These are phyloP conservation scores for Arthrobotrys entomopaga DNA, from an alignment of 2,329 filamentous ascomycete species.

Conservation along the genomic window DNA sequence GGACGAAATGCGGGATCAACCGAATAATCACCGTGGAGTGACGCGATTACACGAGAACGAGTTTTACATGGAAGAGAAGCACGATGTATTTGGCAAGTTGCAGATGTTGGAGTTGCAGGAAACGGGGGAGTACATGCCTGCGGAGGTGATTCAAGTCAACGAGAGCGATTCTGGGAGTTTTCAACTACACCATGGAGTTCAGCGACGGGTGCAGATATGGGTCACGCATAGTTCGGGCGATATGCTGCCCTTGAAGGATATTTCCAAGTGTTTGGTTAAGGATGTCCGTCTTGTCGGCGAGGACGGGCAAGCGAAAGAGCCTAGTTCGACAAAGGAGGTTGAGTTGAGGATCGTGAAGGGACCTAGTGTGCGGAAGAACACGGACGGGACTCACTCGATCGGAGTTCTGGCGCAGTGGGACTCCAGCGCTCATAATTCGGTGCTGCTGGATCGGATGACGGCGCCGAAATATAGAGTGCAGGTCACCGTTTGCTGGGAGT, in stretches of 20 bases:
- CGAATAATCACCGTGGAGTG: conserved; percentile 68
- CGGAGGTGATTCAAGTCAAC: conserved; percentile 88
- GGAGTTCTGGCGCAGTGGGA: conserved; percentile 95
- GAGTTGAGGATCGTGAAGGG: conserved; percentile 79
- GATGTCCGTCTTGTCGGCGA: conserved; percentile 84
- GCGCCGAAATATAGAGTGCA: conserved; percentile 93
- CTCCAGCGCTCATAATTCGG: conserved; percentile 87
- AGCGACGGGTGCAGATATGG: conserved; percentile 85
- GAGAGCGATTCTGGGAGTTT: conserved; percentile 89
- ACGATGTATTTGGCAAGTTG: conserved; percentile 87
- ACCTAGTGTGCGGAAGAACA: conserved; percentile 82
- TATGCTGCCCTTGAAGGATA: conserved; percentile 85
- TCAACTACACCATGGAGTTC: conserved; percentile 92
- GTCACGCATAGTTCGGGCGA: conserved; percentile 93
- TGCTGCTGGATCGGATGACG: conserved; percentile 92
- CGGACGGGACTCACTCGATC: conserved; percentile 88
- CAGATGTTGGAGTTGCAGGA: conserved; percentile 94
- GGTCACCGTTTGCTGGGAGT: conserved; percentile 85
- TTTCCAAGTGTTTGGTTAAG: conserved; percentile 79
- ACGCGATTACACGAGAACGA: conserved; percentile 87
- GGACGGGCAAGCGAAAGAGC: conserved; percentile 83
- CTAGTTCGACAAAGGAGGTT: conserved; percentile 78
- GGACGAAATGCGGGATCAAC: conserved; percentile 94
- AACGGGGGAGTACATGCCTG: conserved; percentile 86
- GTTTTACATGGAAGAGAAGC: conserved; percentile 90